Percentiles rank a stretch among this genome's conserved stretches.
Conservation (phyloP, 495 filamentous ascomycete genomes). For the Friedmanniomyces endolithicus region DNA sequence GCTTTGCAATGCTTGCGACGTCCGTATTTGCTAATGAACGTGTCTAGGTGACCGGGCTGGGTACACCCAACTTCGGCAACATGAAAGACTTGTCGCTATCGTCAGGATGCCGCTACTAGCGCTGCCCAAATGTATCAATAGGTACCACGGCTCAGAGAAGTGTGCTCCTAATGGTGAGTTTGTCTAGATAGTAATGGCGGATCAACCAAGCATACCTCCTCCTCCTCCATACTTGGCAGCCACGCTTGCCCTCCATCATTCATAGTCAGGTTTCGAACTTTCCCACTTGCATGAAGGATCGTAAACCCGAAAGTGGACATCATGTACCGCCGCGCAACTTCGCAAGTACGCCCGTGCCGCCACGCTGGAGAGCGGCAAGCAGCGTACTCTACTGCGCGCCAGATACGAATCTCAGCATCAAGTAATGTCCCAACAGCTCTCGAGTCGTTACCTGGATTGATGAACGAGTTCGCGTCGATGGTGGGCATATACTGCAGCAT, state of each 20-base stretch:
- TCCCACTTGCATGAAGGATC: background rate
- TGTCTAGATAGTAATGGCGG: background rate
- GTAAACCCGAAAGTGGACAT: background rate
- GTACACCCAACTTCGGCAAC: background rate
- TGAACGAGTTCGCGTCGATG: background rate
- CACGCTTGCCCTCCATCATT: background rate
- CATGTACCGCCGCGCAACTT: conserved; percentile 4
- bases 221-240: background rate
- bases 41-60: background rate
- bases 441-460: too few relatives aligned
- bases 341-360: conserved; percentile 7
- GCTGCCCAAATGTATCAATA: too few relatives aligned
- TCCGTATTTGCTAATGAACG: background rate
- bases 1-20: background rate
- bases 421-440: background rate
- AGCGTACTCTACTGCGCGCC: conserved; percentile 2
- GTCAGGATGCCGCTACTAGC: too few relatives aligned
- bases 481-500: background rate
- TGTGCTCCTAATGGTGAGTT: too few relatives aligned
- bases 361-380: conserved; percentile 2
- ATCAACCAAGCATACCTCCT: background rate
- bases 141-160: too few relatives aligned
- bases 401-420: background rate
- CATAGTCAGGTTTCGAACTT: background rate
- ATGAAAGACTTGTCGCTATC: background rate